A percentile compares a stretch with the other conserved stretches of the same genome.
These are phyloP conservation scores for Sporisorium sorghi DNA, from an alignment of 1,284 basidiomycete genomes.

Conservation along the genomic window DNA sequence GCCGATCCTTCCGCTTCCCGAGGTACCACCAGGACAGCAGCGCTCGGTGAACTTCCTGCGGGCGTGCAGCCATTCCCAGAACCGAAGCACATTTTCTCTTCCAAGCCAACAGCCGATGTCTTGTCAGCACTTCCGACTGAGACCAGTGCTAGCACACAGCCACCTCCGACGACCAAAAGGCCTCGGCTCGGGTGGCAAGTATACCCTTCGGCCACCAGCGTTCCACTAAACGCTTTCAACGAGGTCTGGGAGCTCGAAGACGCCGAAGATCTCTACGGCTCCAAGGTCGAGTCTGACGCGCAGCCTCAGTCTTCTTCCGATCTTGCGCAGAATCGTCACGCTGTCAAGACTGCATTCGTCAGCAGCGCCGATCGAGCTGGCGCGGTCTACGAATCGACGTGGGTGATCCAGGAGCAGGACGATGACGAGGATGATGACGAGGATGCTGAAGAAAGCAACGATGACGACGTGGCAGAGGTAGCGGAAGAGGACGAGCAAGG, in stretches of 20 bases:
- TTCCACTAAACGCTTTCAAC: slow-evolving; percentile 56
- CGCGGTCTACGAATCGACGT: slow-evolving; percentile 11
- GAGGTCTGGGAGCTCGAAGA: slow-evolving; percentile 63
- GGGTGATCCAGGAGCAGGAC: slow-evolving; percentile 26
- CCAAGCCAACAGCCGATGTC: not conserved
- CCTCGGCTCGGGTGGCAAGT: slow-evolving; percentile 31
- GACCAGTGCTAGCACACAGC: not conserved
- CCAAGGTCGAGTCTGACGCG: slow-evolving; percentile 8
- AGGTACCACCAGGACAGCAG: not conserved
- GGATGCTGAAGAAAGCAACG: slow-evolving; percentile 1
- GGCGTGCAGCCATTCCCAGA: slow-evolving; percentile 27
- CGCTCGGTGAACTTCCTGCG: not conserved
- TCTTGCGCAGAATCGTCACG: not conserved
- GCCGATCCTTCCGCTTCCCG: slow-evolving; percentile 12
- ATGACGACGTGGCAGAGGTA: not conserved
- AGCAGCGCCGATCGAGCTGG: slow-evolving; percentile 1
- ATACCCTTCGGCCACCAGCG: slow-evolving; percentile 35
- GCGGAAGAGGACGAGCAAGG: not conserved
- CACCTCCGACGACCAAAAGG: not conserved
- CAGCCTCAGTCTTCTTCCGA: not conserved
- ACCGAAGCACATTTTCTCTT: slow-evolving; percentile 33
- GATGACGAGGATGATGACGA: slow-evolving; percentile 25
- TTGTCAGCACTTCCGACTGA: not conserved
- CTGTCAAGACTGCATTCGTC: slow-evolving; percentile 24
- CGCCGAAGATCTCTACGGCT: slow-evolving; percentile 42